Evolutionary conservation across 495 filamentous ascomycete genomes (phyloP), one percentile per base, ranked within the genome.

Genomic region (Lophiotrema nucula): DNA sequence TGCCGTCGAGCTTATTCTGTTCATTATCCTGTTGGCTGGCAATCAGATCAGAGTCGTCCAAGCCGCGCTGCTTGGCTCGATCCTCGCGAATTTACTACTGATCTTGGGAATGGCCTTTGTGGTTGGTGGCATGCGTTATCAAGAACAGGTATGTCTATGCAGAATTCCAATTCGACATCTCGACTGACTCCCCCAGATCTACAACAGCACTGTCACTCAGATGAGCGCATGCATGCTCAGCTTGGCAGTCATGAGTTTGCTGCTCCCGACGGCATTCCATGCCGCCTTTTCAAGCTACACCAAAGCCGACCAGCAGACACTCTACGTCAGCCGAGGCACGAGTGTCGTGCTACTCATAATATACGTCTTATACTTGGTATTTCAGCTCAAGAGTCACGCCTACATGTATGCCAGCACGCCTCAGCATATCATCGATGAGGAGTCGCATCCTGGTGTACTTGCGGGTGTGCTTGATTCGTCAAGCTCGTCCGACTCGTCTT

Each of bases 201-300:
- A 96, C 74, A 96, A 96, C 72, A 93, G 83, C 73, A 95, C 89
- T 22, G 88, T 95, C 45, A 96, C 90, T 2, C 89, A 96, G 72
- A 96, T 93, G 88, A 96, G 90, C 66, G 90, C 91, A 24, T 95
- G 89, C 74, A 77, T 96, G 43, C 83, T 96, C 58, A 91, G 88
- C 76, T 74, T 96, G 71, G 89, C 87, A 67, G 91, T 95, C 18
- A 90, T 86, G 69, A 95, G 89, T 73, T 76, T 96, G 3, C 74
- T 95, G 1, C 72, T 95, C 5, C 89, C 89, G 77, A 95, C 91
- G 38, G 91, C 90, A 10, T 95, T 95, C 73, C 89, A 95, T 66
- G 87, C 89, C n/a, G 91, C 90, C 0, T 95, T 89, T 71, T 83
- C 74, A 37, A 77, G 83, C 65, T 67, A 65, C n/a, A 60, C 25